Conservation (phyloP, 116 monocot species). For the Zostera marina region DNA sequence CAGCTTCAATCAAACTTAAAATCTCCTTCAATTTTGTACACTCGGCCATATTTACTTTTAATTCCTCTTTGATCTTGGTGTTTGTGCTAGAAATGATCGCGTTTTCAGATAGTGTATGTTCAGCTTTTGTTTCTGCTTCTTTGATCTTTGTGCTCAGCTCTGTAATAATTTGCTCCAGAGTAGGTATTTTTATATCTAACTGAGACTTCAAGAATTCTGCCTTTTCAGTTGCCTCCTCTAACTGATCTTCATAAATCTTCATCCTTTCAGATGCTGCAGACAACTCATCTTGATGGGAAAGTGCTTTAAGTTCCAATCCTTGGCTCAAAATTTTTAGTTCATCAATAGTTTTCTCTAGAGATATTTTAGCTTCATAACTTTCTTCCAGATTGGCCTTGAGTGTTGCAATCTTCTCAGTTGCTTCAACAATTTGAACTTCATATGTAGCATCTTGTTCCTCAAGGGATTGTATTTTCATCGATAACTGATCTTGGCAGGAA, state of each 20-base stretch:
- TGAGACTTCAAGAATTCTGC: conserved; percentile 1
- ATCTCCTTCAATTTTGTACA: conserved; percentile 42
- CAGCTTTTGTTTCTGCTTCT: conserved; percentile 23
- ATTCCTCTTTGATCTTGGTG: conserved; percentile 43
- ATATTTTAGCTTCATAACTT: not conserved
- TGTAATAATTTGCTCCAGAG: conserved; percentile 2
- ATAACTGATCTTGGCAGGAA: conserved; percentile 31
- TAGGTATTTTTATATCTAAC: not conserved
- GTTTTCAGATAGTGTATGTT: conserved; percentile 33
- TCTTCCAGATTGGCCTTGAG: conserved; percentile 3
- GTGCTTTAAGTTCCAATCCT: conserved; percentile 25
- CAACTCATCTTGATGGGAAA: conserved; percentile 34
- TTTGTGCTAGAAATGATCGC: conserved; percentile 36
- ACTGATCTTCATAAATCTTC: conserved; percentile 41
- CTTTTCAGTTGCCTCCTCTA: conserved; percentile 14
- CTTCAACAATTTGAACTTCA: conserved; percentile 25
- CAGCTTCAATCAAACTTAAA: conserved; percentile 28
- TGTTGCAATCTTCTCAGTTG: conserved; percentile 1
- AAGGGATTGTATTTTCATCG: conserved; percentile 33
- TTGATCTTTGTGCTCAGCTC: conserved; percentile 38
- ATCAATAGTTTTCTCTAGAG: conserved; percentile 6
- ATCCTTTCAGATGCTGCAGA: conserved; percentile 27
- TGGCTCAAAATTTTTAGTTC: conserved; percentile 33
- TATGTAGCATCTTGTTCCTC: conserved; percentile 33
- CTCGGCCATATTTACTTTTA: conserved; percentile 34